A percentile compares a stretch with the other conserved stretches of the same genome.
phyloP scores from a whole-genome alignment of 768 basidiomycete species.

The Podaxis pistillaris region DNA sequence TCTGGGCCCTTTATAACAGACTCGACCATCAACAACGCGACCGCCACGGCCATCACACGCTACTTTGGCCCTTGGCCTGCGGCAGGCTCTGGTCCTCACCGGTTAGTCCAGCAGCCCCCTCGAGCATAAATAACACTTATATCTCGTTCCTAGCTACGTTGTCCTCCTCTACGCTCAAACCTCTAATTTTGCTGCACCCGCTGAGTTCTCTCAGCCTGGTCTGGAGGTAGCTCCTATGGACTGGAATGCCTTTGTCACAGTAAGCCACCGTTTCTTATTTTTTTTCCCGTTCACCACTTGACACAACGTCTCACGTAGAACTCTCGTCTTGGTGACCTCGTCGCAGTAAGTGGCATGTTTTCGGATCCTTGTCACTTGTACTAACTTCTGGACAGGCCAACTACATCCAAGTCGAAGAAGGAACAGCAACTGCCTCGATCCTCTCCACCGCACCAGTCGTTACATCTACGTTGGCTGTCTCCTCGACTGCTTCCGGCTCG shows the following conservation, averaged over 20 bases:
- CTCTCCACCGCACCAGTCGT: conserved; percentile 64
- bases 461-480: conserved; percentile 50
- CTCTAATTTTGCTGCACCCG: conserved; percentile 57
- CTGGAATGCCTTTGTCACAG: conserved; percentile 33
- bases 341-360: conserved; percentile 5
- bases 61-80: conserved; percentile 76
- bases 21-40: conserved; percentile 37
- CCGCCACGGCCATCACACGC: conserved; percentile 52
- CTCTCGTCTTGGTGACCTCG: conserved; percentile 11
- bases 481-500: conserved; percentile 15
- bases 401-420: conserved; percentile 75
- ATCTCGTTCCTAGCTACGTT: conserved; percentile 51
- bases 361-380: not conserved
- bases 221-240: conserved; percentile 55
- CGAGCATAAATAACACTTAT: not conserved
- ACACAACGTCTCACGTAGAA: not conserved
- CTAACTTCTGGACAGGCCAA: conserved; percentile 42
- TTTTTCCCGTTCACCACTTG: not conserved
- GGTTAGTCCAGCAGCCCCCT: conserved; percentile 35
- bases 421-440: conserved; percentile 50
- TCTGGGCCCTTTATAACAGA: conserved; percentile 21
- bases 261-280: not conserved
- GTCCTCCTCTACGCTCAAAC: conserved; percentile 67
- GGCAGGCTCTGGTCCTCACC: conserved; percentile 69
- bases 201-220: conserved; percentile 48